Base-by-base conservation (phyloP, 768 basidiomycete genomes). In the Mrakia blollopis region DNA sequence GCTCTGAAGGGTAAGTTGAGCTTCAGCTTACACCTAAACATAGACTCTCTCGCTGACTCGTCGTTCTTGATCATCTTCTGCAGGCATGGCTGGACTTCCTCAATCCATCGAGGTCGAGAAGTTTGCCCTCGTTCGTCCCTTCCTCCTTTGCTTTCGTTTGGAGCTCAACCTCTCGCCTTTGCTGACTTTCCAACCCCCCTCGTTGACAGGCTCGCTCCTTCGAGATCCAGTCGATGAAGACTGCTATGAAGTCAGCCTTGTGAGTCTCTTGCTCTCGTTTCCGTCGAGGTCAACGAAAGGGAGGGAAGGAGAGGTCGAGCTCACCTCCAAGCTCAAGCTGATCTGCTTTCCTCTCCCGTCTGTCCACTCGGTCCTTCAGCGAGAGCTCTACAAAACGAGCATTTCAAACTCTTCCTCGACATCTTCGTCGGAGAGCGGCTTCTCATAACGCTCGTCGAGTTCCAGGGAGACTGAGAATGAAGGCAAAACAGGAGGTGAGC, bases 401-500 rank as follows among this genome's bases (percentile, higher is more conserved):
- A 7, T 99, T 95, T 89, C 96, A 99, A 83, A 89, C 91, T 14
- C 87, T 98, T 10, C 96, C 96, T 16, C 88, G 96, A 25, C 92
- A 94, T 83, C 87, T 99, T 32, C 88, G 97, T 39, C 87, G 96
- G 63, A 87, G 96, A 81, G 96, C 96, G 16, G 96, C 97, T 3
- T 94, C 93, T 81, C 96, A 98, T 83, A 91, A 98, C 83, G 90
- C 94, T 32, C 90, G 93, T 6, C 89, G 95, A 16, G 92, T 99
- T 41, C 96, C 96, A 1, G 82, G 88, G n/a, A 87, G 91, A 25
- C 85, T 98, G 41, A 87, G 95, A 73, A 89, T 88, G 65, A 92
- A 91, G 82, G 95, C 96, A 5, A 87, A 86, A 28, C 86, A 89
- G 39, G 96, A 98, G 87, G 95, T 93, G 80, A 75, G 85, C 80